Conservation (phyloP, 2,329 filamentous ascomycete genomes). For the Aspergillus sp. region DNA sequence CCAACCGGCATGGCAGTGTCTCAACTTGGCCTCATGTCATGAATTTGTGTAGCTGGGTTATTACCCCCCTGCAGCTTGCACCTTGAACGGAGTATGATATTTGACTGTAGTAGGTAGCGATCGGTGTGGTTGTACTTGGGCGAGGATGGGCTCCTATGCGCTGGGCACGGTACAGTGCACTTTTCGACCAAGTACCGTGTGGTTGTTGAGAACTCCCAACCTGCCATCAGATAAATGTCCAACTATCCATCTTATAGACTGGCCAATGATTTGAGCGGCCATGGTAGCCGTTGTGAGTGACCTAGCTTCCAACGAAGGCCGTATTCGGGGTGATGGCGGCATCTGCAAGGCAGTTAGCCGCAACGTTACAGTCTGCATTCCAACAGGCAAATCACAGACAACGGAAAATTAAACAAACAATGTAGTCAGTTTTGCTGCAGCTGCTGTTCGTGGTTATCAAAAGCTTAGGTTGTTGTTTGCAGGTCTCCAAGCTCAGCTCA, state of each 20-base stretch:
- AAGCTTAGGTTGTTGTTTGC: not conserved
- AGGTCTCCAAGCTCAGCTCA: not conserved
- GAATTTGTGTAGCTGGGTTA: too few species aligned
- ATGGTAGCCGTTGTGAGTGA: not conserved
- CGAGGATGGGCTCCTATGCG: too few species aligned
- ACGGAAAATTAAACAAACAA: not conserved
- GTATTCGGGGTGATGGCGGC: not conserved
- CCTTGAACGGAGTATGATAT: too few species aligned
- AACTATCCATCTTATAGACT: too few species aligned
- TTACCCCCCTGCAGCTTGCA: not conserved
- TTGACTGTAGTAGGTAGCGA: too few species aligned
- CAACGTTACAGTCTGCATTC: not conserved
- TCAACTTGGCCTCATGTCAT: too few species aligned
- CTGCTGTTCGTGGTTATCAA: not conserved
- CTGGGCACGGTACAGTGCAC: too few species aligned
- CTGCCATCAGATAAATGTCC: too few species aligned
- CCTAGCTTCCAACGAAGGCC: not conserved
- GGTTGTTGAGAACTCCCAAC: too few species aligned
- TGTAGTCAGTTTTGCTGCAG: not conserved
- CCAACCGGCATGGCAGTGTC: not conserved
- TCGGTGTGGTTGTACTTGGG: too few species aligned
- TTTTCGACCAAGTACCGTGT: too few species aligned
- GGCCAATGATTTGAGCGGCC: too few species aligned
- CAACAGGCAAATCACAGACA: not conserved
- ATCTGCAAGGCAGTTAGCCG: not conserved